phyloP scores from a whole-genome alignment of 192 early-diverging fungal genomes.

The Coemansia sp. region DNA sequence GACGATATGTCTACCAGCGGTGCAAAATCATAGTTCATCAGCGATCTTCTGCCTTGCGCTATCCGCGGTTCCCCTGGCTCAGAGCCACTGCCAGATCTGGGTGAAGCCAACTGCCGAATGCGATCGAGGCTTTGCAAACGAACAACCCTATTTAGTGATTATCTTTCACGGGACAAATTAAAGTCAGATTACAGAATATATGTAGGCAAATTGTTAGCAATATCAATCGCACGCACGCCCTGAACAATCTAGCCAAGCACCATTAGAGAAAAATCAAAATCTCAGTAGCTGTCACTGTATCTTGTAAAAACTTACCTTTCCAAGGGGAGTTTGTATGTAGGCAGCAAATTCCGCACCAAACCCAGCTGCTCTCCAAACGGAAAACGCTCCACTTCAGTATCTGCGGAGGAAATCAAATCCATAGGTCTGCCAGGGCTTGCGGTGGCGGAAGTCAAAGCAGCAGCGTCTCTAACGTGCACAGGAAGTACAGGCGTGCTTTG shows the following conservation, averaged over 20 bases:
- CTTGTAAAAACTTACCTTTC: conserved; percentile 35
- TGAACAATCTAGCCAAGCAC: background rate
- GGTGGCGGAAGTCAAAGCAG: background rate
- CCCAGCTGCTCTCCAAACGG: conserved; percentile 23
- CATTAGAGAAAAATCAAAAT: background rate
- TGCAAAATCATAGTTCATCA: conserved; percentile 6
- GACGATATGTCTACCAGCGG: conserved; percentile 27
- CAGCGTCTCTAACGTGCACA: conserved; percentile 6
- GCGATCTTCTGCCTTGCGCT: background rate
- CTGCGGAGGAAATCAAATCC: background rate
- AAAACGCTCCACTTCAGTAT: conserved; percentile 3
- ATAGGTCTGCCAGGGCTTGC: conserved; percentile 8
- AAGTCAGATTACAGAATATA: background rate
- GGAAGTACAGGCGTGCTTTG: conserved; percentile 35
- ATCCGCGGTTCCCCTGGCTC: conserved; percentile 10
- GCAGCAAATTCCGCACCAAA: conserved; percentile 37
- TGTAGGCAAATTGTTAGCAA: background rate
- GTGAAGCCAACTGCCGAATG: conserved; percentile 17
- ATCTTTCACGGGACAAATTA: background rate
- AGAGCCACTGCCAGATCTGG: conserved; percentile 8
- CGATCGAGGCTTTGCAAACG: conserved; percentile 33
- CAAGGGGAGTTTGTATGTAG: conserved; percentile 30
- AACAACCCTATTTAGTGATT: conserved; percentile 28
- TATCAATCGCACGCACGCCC: background rate
- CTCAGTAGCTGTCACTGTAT: background rate